A percentile compares a stretch with the other conserved stretches of the same genome.
Evolutionary conservation across 805 yeast species (phyloP).

Genomic region (Cyberlindnera veronae): DNA sequence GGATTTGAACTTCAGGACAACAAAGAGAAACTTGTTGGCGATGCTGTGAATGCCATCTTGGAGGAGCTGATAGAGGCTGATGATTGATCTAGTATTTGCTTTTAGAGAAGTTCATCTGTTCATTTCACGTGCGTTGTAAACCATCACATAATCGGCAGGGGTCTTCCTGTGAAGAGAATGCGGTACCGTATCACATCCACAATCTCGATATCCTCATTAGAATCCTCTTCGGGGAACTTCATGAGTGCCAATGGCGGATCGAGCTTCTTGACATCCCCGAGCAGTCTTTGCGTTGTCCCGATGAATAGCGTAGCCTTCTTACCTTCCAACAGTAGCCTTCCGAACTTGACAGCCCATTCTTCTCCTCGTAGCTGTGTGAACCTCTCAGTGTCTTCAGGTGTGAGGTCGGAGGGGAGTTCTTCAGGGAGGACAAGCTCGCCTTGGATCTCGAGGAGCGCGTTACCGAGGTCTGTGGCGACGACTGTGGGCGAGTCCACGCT

Average conservation of each 20-base stretch:
- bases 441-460: slow-evolving; percentile 64
- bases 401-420: slow-evolving; percentile 29
- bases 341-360: slow-evolving; percentile 48
- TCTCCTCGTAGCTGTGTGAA: slow-evolving; percentile 33
- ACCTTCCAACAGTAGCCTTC: slow-evolving; percentile 44
- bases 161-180: slow-evolving; percentile 62
- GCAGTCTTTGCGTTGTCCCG: slow-evolving; percentile 65
- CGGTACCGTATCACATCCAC: slow-evolving; percentile 58
- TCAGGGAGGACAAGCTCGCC: slow-evolving; percentile 60
- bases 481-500: slow-evolving; percentile 6
- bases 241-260: slow-evolving; percentile 66
- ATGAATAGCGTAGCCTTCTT: slow-evolving; percentile 54
- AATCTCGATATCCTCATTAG: slow-evolving; percentile 40
- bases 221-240: slow-evolving; percentile 35
- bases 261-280: slow-evolving; percentile 57
- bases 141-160: slow-evolving; percentile 69
- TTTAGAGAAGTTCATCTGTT: too few species aligned
- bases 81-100: too few species aligned
- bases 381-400: slow-evolving; percentile 33
- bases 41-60: slow-evolving; percentile 9
- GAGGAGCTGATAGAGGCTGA: neutral
- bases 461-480: slow-evolving; percentile 54
- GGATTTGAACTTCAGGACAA: slow-evolving; percentile 1
- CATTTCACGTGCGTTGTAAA: neutral
- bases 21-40: slow-evolving; percentile 10